phyloP scores from a whole-genome alignment of 2,329 filamentous ascomycete species.

The Colletotrichum sojae region DNA sequence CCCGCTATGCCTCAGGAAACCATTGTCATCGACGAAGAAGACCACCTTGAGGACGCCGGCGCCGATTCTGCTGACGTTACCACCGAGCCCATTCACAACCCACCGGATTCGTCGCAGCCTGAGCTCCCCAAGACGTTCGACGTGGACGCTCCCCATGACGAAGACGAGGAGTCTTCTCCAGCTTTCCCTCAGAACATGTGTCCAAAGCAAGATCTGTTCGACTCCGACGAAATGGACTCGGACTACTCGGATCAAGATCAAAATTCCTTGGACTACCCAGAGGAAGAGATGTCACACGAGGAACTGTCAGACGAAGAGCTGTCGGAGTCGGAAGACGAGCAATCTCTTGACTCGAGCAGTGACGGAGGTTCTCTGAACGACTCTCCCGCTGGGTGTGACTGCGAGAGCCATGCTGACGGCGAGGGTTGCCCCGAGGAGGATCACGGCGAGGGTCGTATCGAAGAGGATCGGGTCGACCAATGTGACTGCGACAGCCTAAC shows the following conservation, averaged over 20 bases:
- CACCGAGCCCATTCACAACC: neutral
- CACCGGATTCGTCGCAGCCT: neutral
- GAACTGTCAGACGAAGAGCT: neutral
- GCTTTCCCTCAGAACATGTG: neutral
- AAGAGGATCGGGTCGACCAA: slow-evolving; percentile 3
- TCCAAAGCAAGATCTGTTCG: neutral
- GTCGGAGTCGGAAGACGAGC: slow-evolving; percentile 17
- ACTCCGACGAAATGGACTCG: slow-evolving; percentile 1
- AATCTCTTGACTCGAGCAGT: neutral
- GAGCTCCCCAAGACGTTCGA: neutral
- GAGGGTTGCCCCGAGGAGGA: slow-evolving; percentile 41
- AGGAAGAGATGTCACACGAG: slow-evolving; percentile 13
- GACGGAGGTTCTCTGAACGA: slow-evolving; percentile 20
- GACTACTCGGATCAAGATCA: slow-evolving; percentile 14
- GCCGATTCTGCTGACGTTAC: neutral
- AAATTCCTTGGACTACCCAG: slow-evolving; percentile 10
- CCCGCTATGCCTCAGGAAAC: neutral
- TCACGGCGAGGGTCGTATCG: slow-evolving; percentile 24
- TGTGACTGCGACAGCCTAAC: too few species aligned
- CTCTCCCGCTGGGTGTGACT: slow-evolving; percentile 43
- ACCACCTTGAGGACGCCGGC: too few species aligned
- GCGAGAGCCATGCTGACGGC: slow-evolving; percentile 46
- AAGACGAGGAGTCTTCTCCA: neutral
- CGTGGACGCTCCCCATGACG: slow-evolving; percentile 25
- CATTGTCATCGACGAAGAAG: slow-evolving; percentile 18